phyloP scores from a whole-genome alignment of 2,329 filamentous ascomycete species.

The Aspergillus floridensis region DNA sequence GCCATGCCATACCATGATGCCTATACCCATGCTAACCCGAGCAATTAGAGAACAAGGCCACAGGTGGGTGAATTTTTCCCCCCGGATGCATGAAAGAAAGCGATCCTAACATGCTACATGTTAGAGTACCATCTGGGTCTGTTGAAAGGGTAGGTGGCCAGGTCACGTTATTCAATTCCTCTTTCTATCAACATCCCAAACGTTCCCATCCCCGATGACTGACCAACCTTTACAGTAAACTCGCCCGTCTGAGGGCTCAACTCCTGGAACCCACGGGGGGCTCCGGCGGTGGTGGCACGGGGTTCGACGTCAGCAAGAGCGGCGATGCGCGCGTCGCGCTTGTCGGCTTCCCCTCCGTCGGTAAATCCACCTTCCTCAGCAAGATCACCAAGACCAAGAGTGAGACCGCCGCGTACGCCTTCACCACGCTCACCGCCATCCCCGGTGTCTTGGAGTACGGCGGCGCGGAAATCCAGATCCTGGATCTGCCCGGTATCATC shows the following conservation, averaged over 20 bases:
- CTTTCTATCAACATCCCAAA: not conserved
- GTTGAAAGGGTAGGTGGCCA: conserved; percentile 73
- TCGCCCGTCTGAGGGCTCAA: conserved; percentile 89
- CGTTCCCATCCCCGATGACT: not conserved
- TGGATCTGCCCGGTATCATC: conserved; percentile 97
- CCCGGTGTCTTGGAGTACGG: conserved; percentile 97
- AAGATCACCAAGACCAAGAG: conserved; percentile 98
- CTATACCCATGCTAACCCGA: conserved; percentile 35
- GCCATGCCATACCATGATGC: conserved; percentile 19
- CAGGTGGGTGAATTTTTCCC: conserved; percentile 61
- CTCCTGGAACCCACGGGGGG: conserved; percentile 86
- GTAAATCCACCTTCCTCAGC: conserved; percentile 97
- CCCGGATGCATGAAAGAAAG: not conserved
- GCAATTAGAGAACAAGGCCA: conserved; percentile 90
- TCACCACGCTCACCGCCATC: conserved; percentile 96
- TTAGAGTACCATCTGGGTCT: conserved; percentile 97
- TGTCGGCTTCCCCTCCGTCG: conserved; percentile 97
- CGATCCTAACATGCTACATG: conserved; percentile 9
- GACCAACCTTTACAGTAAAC: conserved; percentile 63
- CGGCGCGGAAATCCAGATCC: conserved; percentile 94
- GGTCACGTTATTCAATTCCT: conserved; percentile 22
- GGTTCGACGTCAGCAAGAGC: conserved; percentile 90
- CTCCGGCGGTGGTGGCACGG: conserved; percentile 73
- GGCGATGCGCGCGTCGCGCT: conserved; percentile 95
- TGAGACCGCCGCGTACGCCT: conserved; percentile 92